These are phyloP conservation scores for Thalia dealbata DNA, from an alignment of 176 grass and related monocot species.

Conservation along the genomic window DNA sequence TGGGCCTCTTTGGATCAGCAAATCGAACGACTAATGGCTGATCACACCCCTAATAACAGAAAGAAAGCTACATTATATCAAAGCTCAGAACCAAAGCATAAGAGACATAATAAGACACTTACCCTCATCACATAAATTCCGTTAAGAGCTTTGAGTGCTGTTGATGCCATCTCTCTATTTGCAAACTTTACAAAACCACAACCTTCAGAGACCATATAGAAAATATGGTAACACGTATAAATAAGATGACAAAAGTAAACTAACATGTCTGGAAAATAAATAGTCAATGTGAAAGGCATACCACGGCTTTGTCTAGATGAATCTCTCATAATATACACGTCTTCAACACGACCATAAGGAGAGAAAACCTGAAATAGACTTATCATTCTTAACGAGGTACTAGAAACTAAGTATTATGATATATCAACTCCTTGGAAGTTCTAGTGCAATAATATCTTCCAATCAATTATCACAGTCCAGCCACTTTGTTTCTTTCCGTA, in stretches of 20 bases:
- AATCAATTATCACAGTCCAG: background rate
- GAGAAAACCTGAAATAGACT: slow-evolving; percentile 56
- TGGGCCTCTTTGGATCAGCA: slow-evolving; percentile 95
- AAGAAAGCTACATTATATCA: slow-evolving; percentile 19
- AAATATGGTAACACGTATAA: background rate
- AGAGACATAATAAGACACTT: slow-evolving; percentile 11
- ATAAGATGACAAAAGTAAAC: slow-evolving; percentile 21
- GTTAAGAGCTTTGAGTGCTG: slow-evolving; percentile 72
- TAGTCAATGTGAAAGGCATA: slow-evolving; percentile 13
- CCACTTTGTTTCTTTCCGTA: too few species aligned
- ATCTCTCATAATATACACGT: slow-evolving; percentile 99
- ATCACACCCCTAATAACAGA: slow-evolving; percentile 66
- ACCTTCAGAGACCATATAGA: slow-evolving; percentile 39
- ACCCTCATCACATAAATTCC: slow-evolving; percentile 86
- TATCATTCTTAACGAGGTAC: background rate
- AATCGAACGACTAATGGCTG: slow-evolving; percentile 93
- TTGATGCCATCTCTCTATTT: slow-evolving; percentile 56
- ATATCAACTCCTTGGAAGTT: background rate
- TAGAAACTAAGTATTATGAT: background rate
- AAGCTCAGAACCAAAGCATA: background rate
- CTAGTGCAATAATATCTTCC: background rate
- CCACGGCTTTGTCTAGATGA: slow-evolving; percentile 70
- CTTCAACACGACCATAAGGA: slow-evolving; percentile 76
- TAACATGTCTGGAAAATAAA: background rate
- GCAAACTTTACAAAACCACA: slow-evolving; percentile 98